Conservation (phyloP, 306 rosid species). For the Biancaea sappan region DNA sequence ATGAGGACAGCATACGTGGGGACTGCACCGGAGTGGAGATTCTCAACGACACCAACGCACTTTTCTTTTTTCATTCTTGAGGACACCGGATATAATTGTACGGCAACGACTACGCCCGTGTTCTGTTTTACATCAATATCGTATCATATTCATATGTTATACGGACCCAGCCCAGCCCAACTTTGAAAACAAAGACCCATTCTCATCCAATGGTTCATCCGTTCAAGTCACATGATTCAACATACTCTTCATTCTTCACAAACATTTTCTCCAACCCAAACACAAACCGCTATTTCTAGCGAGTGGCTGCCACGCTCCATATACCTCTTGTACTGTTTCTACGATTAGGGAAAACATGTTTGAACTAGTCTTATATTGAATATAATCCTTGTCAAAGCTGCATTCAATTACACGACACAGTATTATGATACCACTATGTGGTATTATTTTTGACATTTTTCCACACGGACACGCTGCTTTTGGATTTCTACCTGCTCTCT, state of each 20-base stretch:
- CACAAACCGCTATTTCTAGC: not conserved
- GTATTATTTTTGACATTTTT: no score
- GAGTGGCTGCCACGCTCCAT: conserved; percentile 32
- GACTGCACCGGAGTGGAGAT: no score
- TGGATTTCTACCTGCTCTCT: conserved; percentile 29
- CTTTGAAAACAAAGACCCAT: not conserved
- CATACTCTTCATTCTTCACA: no score
- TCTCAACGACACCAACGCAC: not conserved
- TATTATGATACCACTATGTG: not conserved
- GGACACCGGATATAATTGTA: not conserved
- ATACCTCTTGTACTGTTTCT: not conserved
- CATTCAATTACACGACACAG: no score
- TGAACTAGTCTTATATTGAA: not conserved
- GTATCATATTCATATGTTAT: not conserved
- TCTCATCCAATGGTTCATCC: not conserved
- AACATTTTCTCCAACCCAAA: no score
- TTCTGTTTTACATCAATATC: not conserved
- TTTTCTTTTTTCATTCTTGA: not conserved
- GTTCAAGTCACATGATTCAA: conserved; percentile 19
- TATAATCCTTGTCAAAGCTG: not conserved
- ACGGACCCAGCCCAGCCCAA: not conserved
- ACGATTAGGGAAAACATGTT: not conserved
- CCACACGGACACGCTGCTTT: conserved; percentile 37
- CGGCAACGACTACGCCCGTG: not conserved
- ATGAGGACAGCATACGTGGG: no score